These are phyloP conservation scores for Alternaria rosae DNA, from an alignment of 2,329 filamentous ascomycete genomes.

Conservation along the genomic window DNA sequence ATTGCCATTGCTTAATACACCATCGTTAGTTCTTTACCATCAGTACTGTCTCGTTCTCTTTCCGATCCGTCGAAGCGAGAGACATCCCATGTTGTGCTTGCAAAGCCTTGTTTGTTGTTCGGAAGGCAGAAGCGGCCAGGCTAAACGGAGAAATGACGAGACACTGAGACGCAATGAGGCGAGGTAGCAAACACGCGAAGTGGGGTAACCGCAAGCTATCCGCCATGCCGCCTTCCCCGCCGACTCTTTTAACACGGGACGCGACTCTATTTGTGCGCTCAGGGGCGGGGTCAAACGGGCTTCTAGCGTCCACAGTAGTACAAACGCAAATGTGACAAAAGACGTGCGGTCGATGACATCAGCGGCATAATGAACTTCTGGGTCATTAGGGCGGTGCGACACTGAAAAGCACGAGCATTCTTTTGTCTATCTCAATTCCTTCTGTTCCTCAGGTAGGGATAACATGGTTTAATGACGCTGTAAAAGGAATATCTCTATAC, in stretches of 20 bases:
- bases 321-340: not conserved
- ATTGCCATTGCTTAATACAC: not conserved
- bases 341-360: not conserved
- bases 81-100: not conserved
- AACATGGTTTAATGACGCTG: not conserved
- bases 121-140: not conserved
- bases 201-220: conserved; percentile 1
- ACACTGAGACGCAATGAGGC: not conserved
- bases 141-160: not conserved
- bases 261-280: not conserved
- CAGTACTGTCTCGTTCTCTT: no score
- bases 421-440: not conserved
- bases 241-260: not conserved
- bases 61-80: no score
- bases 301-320: not conserved
- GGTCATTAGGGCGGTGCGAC: not conserved
- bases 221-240: no score
- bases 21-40: no score
- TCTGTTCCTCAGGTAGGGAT: not conserved
- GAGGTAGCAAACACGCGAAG: conserved; percentile 1
- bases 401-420: not conserved
- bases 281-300: not conserved
- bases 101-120: not conserved
- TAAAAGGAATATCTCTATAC: conserved; percentile 13
- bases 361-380: not conserved